Conservation (phyloP, 1,139 yeast species). For the Groenewaldozyma sp. region DNA sequence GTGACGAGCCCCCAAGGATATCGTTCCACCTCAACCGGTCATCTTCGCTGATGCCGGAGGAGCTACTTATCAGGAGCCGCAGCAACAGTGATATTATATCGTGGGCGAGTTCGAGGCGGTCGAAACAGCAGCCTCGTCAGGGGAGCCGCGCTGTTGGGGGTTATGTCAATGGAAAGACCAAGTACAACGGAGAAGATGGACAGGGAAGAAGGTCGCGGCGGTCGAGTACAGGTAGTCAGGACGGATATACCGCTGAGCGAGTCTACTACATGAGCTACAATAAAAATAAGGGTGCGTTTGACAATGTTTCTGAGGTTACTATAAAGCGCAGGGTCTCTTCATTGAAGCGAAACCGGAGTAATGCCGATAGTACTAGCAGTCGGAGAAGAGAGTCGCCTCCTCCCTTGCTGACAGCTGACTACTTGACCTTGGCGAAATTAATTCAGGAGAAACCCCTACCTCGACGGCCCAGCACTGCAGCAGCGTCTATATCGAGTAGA, state of each 20-base stretch:
- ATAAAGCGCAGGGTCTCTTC: slow-evolving; percentile 1
- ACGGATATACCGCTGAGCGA: neutral
- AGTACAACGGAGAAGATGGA: neutral
- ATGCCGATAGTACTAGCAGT: neutral
- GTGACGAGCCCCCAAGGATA: slow-evolving; percentile 13
- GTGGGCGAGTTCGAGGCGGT: neutral
- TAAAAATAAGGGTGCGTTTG: no score
- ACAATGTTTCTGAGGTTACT: neutral
- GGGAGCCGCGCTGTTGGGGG: neutral
- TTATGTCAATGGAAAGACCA: neutral
- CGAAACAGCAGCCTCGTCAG: neutral
- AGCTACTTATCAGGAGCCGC: slow-evolving; percentile 6
- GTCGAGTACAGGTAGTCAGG: no score
- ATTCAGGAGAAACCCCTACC: slow-evolving; percentile 2
- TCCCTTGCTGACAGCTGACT: no score
- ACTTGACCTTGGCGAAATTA: neutral
- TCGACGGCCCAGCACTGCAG: neutral
- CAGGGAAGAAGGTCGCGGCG: neutral
- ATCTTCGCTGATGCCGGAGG: slow-evolving; percentile 12
- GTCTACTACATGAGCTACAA: neutral
- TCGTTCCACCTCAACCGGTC: slow-evolving; percentile 14
- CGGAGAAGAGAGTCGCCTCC: neutral
- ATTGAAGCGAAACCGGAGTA: no score
- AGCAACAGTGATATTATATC: slow-evolving; percentile 1
- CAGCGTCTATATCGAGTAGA: neutral